Evolutionary conservation across 345 rosid genomes (phyloP).

Genomic region (Hibiscus syriacus): DNA sequence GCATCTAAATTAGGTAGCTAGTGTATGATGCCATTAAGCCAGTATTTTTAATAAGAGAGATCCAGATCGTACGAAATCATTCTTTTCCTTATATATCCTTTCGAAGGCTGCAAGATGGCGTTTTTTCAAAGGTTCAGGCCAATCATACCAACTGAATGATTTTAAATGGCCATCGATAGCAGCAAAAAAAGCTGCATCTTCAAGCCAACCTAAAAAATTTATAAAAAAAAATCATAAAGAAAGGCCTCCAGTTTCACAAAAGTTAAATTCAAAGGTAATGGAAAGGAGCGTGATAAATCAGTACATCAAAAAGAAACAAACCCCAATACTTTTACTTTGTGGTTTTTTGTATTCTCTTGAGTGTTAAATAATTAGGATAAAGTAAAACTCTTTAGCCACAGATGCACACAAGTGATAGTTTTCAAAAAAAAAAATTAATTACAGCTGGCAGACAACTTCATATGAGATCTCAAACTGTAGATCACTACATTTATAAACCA

Average conservation of each 20-base stretch:
- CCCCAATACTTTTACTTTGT: background rate
- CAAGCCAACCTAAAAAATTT: constrained; percentile 85
- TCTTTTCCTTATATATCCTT: constrained; percentile 62
- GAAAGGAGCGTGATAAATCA: background rate
- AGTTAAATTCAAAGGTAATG: background rate
- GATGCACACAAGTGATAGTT: background rate
- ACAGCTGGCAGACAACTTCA: background rate
- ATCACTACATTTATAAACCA: background rate
- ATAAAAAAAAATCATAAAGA: constrained; percentile 5
- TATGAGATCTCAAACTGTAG: background rate
- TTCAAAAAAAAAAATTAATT: background rate
- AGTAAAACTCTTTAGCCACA: background rate
- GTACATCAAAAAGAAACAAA: background rate
- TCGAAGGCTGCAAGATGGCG: constrained; percentile 88
- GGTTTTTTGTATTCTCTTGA: background rate
- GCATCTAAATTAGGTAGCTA: constrained; percentile 4
- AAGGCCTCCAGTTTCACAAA: background rate
- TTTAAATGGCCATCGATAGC: constrained; percentile 61
- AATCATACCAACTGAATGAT: constrained; percentile 69
- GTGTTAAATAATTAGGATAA: background rate
- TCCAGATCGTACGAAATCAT: constrained; percentile 60
- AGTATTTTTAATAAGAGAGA: constrained; percentile 14
- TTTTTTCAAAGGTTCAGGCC: constrained; percentile 77
- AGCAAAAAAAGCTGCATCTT: constrained; percentile 94
- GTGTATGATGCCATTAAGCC: background rate